Base-by-base conservation (phyloP, 345 rosid species). In the Citrus maxima region DNA sequence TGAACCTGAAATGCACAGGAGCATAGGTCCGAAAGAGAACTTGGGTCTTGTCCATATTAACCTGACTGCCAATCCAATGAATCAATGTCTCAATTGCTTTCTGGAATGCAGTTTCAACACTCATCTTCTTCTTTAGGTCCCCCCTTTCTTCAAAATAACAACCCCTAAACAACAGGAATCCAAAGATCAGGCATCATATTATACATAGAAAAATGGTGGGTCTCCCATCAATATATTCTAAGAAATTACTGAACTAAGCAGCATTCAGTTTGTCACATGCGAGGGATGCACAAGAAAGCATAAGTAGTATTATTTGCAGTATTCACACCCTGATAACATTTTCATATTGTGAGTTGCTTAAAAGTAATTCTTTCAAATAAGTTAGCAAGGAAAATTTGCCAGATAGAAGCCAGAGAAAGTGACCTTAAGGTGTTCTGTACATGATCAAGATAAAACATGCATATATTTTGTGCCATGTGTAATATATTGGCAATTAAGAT, bases 1-100 rank as follows among this genome's bases (percentile, higher is more conserved):
- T 70, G 73, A 77, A 93, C 98, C 95, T 92, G 92, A 94, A 94
- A 82, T 92, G 98, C 9, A 89, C 93, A 10, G 97, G 98, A 14
- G 98, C 89, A 54, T 81, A 88, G 0, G 97, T 82, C 27, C 97
- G 97, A 61, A 92, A 93, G 79, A 88, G 87, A 82, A 91, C 95
- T 77, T 78, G 89, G 72, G 90, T 90, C 81, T 87, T 87, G 84
- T 73, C 86, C 63, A 80, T 49, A 77, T 92, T 81, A 4, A 92
- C 90, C 73, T 90, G 80, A 73, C 73, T 82, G 10, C 82, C 82
- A 72, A 94, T 75, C 93, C 95, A 94, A 46, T 78, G 72, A 66
- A 88, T 14, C 73, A 91, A 86, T 0, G 95, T 92, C 75, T 87
- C 85, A 49, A 89, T 66, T 7, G 95, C 84, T 83, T 72, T 86